phyloP scores from a whole-genome alignment of 176 grass and related monocot species.

The Oryza longistaminata region DNA sequence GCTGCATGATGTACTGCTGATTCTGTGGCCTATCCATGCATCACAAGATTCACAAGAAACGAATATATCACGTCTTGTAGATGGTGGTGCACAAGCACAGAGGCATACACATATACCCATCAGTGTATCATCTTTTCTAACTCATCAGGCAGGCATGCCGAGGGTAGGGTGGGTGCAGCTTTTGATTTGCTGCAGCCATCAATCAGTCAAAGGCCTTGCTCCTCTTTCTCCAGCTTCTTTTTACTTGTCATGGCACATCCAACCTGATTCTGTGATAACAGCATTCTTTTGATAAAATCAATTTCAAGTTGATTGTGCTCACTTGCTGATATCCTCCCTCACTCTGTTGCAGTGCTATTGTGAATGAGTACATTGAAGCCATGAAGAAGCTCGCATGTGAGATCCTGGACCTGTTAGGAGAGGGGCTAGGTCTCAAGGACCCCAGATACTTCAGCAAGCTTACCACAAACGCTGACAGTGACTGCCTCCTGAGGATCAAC shows the following conservation, averaged over 20 bases:
- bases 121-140: constrained; percentile 34
- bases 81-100: constrained; percentile 36
- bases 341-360: constrained; percentile 60
- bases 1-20: constrained; percentile 39
- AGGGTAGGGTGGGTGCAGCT: constrained; percentile 37
- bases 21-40: constrained; percentile 38
- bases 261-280: constrained; percentile 19
- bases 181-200: constrained; percentile 52
- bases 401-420: constrained; percentile 81
- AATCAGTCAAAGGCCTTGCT: constrained; percentile 45
- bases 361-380: constrained; percentile 83
- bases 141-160: constrained; percentile 19
- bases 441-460: constrained; percentile 62
- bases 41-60: constrained; percentile 54
- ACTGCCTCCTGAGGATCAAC: constrained; percentile 90
- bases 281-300: constrained; percentile 31
- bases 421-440: constrained; percentile 77
- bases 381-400: constrained; percentile 82
- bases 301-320: constrained; percentile 22
- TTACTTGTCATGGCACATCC: constrained; percentile 25
- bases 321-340: constrained; percentile 30
- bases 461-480: constrained; percentile 66
- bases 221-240: constrained; percentile 40
- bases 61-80: constrained; percentile 48
- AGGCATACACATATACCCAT: constrained; percentile 34